These are phyloP conservation scores for Termitomyces sp. DNA, from an alignment of 768 basidiomycete species.

Conservation along the genomic window DNA sequence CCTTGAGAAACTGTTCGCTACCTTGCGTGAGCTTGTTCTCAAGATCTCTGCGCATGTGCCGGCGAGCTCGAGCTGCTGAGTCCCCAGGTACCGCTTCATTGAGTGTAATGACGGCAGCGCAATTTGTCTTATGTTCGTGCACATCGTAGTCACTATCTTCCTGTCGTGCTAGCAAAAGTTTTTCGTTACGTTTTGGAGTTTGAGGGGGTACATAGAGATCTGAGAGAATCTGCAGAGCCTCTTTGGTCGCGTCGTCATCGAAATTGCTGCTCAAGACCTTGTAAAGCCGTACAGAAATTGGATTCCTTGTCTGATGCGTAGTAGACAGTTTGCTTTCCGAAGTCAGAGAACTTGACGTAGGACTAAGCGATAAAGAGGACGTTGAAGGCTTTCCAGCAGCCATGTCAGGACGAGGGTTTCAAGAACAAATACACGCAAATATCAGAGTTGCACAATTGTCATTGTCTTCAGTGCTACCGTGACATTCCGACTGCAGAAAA, in stretches of 20 bases:
- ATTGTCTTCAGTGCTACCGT: too few relatives aligned
- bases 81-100: slow-evolving; percentile 45
- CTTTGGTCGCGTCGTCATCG: slow-evolving; percentile 68
- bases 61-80: slow-evolving; percentile 67
- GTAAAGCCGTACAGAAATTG: slow-evolving; percentile 82
- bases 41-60: slow-evolving; percentile 78
- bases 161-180: slow-evolving; percentile 11
- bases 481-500: too few relatives aligned
- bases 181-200: slow-evolving; percentile 28
- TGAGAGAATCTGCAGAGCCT: slow-evolving; percentile 81
- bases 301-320: slow-evolving; percentile 44
- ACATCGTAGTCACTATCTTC: slow-evolving; percentile 29
- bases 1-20: slow-evolving; percentile 75
- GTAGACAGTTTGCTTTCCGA: slow-evolving; percentile 16
- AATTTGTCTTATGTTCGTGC: slow-evolving; percentile 20
- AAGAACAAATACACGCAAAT: background rate
- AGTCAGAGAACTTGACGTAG: slow-evolving; percentile 1
- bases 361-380: slow-evolving; percentile 6
- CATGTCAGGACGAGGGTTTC: background rate
- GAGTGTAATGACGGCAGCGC: slow-evolving; percentile 14
- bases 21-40: slow-evolving; percentile 79
- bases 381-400: slow-evolving; percentile 6
- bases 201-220: slow-evolving; percentile 54
- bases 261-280: slow-evolving; percentile 83
- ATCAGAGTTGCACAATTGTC: background rate